Conservation (phyloP, 129 eudicot genomes). For the Flaveria trinervia region DNA sequence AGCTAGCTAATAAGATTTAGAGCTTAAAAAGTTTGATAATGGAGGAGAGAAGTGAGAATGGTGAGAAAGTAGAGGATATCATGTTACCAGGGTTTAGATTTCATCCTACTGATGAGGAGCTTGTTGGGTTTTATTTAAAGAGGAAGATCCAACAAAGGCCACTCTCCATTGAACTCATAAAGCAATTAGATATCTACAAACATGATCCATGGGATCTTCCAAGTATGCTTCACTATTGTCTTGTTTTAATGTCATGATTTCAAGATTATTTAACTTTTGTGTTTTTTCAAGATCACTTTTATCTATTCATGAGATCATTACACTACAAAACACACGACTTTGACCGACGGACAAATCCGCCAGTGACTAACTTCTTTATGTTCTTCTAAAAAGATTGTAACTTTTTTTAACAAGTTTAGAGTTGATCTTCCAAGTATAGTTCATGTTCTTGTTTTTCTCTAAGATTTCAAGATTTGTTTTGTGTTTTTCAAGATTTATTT, state of each 20-base stretch:
- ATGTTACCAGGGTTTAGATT: slow-evolving; percentile 96
- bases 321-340: too few species aligned
- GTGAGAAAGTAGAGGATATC: slow-evolving; percentile 64
- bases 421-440: slow-evolving; percentile 82
- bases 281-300: neutral
- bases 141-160: slow-evolving; percentile 86
- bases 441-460: neutral
- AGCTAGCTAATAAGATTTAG: neutral
- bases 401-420: too few species aligned
- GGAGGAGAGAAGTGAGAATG: slow-evolving; percentile 58
- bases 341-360: too few species aligned
- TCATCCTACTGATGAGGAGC: slow-evolving; percentile 95
- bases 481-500: neutral
- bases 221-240: slow-evolving; percentile 44
- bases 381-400: too few species aligned
- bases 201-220: slow-evolving; percentile 99
- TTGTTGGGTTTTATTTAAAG: slow-evolving; percentile 88
- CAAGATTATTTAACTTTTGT: neutral
- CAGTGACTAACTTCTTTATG: too few species aligned
- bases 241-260: slow-evolving; percentile 13
- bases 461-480: slow-evolving; percentile 14
- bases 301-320: neutral
- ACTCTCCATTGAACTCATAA: slow-evolving; percentile 90
- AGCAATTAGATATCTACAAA: slow-evolving; percentile 79
- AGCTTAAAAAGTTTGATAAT: slow-evolving; percentile 29